These are phyloP conservation scores for Colletotrichum tropicale DNA, from an alignment of 2,329 filamentous ascomycete species.

Conservation along the genomic window DNA sequence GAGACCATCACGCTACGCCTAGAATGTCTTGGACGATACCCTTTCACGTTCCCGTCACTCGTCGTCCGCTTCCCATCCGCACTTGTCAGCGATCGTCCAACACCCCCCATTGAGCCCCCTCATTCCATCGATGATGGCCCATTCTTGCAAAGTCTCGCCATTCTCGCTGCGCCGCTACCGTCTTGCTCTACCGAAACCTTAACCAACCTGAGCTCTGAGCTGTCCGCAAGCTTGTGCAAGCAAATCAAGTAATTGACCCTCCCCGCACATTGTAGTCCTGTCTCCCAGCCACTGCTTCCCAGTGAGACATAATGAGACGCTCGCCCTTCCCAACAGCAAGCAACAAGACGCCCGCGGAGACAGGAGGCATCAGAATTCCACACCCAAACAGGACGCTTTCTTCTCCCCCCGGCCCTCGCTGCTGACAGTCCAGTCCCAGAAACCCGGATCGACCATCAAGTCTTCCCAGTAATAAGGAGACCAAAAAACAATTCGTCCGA, in stretches of 20 bases:
- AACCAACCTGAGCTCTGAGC: background rate
- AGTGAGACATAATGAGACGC: conserved; percentile 5
- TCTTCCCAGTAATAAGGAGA: background rate
- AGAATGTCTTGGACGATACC: background rate
- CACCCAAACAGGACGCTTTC: background rate
- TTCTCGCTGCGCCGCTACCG: background rate
- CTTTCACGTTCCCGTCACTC: background rate
- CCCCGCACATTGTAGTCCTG: background rate
- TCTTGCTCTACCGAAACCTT: background rate
- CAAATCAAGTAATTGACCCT: background rate
- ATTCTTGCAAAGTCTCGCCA: background rate
- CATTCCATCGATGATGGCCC: background rate
- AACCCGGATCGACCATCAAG: background rate
- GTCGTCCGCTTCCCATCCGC: background rate
- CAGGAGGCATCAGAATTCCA: background rate
- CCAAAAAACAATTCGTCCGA: background rate
- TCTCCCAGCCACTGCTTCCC: background rate
- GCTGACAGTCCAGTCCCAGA: background rate
- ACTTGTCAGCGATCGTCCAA: conserved; percentile 6
- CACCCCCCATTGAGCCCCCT: background rate
- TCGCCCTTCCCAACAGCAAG: background rate
- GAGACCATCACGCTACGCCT: conserved; percentile 7
- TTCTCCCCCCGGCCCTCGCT: background rate
- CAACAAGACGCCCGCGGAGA: background rate
- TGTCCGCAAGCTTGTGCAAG: background rate